Conservation (phyloP, 345 rosid genomes). For the Boechera retrofracta region DNA sequence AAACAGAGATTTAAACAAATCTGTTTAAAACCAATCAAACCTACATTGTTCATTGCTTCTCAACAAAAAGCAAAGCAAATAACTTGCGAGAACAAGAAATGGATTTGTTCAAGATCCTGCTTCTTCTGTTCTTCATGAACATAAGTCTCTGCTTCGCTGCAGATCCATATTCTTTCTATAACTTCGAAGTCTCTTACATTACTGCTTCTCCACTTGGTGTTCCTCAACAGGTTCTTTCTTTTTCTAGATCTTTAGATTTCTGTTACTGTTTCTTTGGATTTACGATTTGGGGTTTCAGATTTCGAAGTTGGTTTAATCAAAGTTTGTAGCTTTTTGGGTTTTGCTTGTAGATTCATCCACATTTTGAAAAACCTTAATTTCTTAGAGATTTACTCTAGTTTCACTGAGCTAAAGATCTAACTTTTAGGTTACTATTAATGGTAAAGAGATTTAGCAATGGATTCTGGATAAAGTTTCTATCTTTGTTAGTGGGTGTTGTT, state of each 20-base stretch:
- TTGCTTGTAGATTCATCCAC: conserved; percentile 19
- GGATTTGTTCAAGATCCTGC: conserved; percentile 55
- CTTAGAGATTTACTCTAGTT: background rate
- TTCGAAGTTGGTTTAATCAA: background rate
- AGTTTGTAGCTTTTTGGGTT: background rate
- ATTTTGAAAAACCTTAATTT: conserved; percentile 19
- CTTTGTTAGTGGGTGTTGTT: conserved; percentile 40
- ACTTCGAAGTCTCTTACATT: conserved; percentile 88
- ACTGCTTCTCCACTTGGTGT: conserved; percentile 97
- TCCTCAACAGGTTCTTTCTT: conserved; percentile 73
- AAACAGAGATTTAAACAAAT: conserved; percentile 4
- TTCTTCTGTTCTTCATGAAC: conserved; percentile 59
- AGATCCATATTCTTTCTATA: conserved; percentile 69
- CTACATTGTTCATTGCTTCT: conserved; percentile 33
- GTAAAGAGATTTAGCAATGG: background rate
- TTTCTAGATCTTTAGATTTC: conserved; percentile 44
- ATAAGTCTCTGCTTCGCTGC: conserved; percentile 60
- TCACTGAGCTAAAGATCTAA: conserved; percentile 27
- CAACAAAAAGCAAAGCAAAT: conserved; percentile 4
- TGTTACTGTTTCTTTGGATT: conserved; percentile 8
- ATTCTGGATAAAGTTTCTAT: conserved; percentile 24
- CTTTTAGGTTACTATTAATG: conserved; percentile 21
- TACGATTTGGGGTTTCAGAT: conserved; percentile 11
- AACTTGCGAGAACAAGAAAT: conserved; percentile 24
- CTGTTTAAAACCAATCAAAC: conserved; percentile 11